These are phyloP conservation scores for Trichoderma sp. DNA, from an alignment of 2,329 filamentous ascomycete genomes.

Conservation along the genomic window DNA sequence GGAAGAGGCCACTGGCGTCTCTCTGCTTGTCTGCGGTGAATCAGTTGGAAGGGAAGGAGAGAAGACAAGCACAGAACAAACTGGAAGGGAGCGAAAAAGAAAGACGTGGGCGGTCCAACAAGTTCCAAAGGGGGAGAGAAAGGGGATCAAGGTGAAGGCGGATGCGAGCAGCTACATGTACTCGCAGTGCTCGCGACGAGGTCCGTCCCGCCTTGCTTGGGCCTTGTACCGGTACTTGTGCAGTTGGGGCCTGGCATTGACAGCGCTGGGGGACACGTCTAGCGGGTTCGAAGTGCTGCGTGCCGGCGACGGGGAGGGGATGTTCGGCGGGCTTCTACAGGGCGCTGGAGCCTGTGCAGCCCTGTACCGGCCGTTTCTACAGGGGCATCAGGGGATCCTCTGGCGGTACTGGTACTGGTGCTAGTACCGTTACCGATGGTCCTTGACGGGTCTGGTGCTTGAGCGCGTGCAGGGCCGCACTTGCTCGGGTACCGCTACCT, in stretches of 20 bases:
- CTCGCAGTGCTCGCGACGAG: not conserved
- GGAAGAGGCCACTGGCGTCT: not conserved
- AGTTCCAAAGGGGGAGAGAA: conserved; percentile 18
- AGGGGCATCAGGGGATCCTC: conserved; percentile 15
- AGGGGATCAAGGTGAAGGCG: conserved; percentile 9
- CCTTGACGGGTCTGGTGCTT: not conserved
- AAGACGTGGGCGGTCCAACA: conserved; percentile 10
- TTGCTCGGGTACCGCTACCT: not conserved
- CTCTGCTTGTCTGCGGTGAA: not conserved
- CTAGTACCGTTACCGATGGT: not conserved
- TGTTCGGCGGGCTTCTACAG: not conserved
- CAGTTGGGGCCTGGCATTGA: not conserved
- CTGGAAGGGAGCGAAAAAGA: not conserved
- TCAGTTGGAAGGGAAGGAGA: not conserved
- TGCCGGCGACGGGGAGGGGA: not conserved
- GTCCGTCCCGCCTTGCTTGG: not conserved
- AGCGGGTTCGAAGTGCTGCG: not conserved
- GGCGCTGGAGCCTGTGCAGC: not conserved
- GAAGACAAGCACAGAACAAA: not conserved
- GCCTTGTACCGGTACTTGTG: conserved; percentile 6
- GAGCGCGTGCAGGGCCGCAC: not conserved
- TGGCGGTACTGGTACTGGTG: not conserved
- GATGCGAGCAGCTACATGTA: conserved; percentile 9
- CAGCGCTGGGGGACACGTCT: not conserved
- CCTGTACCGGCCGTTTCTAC: not conserved